These are phyloP conservation scores for Mercurialis annua DNA, from an alignment of 345 rosid species.

Conservation along the genomic window DNA sequence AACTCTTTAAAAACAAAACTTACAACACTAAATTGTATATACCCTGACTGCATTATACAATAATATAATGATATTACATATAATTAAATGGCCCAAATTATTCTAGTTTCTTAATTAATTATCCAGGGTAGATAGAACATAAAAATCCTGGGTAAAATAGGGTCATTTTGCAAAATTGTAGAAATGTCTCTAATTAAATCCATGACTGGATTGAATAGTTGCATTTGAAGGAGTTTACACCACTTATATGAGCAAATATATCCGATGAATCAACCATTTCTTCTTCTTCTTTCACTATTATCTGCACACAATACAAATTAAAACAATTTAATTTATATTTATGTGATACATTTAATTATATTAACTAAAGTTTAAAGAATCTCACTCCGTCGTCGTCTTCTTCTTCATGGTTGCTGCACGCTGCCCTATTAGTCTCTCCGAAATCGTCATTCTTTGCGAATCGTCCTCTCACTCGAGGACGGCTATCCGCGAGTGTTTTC, in stretches of 20 bases:
- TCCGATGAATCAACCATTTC: conserved; percentile 73
- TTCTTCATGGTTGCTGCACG: conserved; percentile 58
- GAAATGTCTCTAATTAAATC: conserved; percentile 41
- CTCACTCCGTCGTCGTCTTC: conserved; percentile 77
- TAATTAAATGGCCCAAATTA: not conserved
- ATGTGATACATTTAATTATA: not conserved
- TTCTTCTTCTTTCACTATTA: conserved; percentile 66
- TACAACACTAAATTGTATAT: too few species aligned
- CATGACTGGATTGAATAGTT: conserved; percentile 81
- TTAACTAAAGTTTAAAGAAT: not conserved
- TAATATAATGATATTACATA: not conserved
- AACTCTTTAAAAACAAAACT: too few species aligned
- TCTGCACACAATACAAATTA: conserved; percentile 31
- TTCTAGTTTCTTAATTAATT: not conserved
- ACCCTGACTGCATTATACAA: not conserved
- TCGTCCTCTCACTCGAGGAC: conserved; percentile 91
- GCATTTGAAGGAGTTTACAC: conserved; percentile 83
- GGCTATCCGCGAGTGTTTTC: conserved; percentile 87
- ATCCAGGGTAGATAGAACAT: not conserved
- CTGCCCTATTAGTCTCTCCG: conserved; percentile 47
- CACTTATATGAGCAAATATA: conserved; percentile 79
- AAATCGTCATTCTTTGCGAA: conserved; percentile 89
- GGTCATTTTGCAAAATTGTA: conserved; percentile 29
- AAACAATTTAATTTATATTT: not conserved
- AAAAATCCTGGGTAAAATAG: conserved; percentile 10